These are phyloP conservation scores for Seiridium cupressi DNA, from an alignment of 2,329 filamentous ascomycete genomes.

Conservation along the genomic window DNA sequence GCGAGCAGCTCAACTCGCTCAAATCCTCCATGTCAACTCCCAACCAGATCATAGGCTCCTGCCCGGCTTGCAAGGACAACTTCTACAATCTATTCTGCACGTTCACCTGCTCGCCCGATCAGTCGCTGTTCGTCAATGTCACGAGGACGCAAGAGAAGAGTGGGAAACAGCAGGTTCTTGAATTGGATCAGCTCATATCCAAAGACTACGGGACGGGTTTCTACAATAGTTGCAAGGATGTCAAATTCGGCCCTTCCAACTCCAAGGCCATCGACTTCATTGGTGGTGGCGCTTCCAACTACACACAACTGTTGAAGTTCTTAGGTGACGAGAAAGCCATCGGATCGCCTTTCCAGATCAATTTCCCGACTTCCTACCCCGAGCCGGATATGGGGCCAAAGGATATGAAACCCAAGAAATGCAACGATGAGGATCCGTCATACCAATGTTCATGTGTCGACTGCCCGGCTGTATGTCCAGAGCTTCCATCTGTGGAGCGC, in stretches of 20 bases:
- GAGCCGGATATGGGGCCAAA: slow-evolving; percentile 71
- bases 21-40: slow-evolving; percentile 83
- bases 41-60: slow-evolving; percentile 85
- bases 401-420: slow-evolving; percentile 74
- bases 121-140: slow-evolving; percentile 92
- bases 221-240: slow-evolving; percentile 97
- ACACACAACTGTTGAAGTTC: slow-evolving; percentile 83
- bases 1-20: slow-evolving; percentile 78
- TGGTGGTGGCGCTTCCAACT: slow-evolving; percentile 90
- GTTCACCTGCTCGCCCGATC: slow-evolving; percentile 96
- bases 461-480: slow-evolving; percentile 81
- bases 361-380: slow-evolving; percentile 68
- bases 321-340: slow-evolving; percentile 86
- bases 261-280: slow-evolving; percentile 94
- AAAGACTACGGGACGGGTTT: slow-evolving; percentile 82
- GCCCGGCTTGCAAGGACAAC: slow-evolving; percentile 95
- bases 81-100: slow-evolving; percentile 99
- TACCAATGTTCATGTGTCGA: slow-evolving; percentile 94
- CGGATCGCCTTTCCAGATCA: slow-evolving; percentile 97
- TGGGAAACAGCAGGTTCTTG: slow-evolving; percentile 65
- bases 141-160: slow-evolving; percentile 67
- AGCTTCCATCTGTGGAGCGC: slow-evolving; percentile 72
- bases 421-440: slow-evolving; percentile 82
- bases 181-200: slow-evolving; percentile 87
- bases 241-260: slow-evolving; percentile 95